Conservation (phyloP, 768 basidiomycete species). For the Rhizopogon vulgaris region DNA sequence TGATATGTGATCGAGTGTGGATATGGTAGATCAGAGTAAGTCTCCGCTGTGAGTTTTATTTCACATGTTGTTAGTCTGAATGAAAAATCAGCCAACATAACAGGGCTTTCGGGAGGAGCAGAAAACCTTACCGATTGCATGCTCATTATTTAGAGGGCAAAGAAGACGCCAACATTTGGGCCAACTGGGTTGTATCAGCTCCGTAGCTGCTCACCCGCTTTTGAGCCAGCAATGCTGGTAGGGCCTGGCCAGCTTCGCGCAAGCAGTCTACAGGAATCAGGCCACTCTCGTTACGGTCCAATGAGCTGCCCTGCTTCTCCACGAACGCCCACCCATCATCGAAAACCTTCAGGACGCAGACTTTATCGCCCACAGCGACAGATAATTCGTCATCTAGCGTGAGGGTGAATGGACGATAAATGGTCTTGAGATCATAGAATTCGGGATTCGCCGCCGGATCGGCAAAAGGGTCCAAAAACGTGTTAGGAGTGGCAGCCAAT, state of each 20-base stretch:
- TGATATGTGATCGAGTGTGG: neutral
- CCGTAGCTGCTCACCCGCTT: constrained; percentile 41
- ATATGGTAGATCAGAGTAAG: neutral
- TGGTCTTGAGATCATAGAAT: constrained; percentile 39
- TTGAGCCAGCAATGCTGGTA: constrained; percentile 43
- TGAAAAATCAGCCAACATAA: neutral
- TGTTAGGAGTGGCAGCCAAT: neutral
- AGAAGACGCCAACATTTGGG: neutral
- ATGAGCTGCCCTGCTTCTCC: constrained; percentile 30
- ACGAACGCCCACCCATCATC: constrained; percentile 71
- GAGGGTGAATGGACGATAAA: constrained; percentile 51
- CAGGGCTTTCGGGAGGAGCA: neutral
- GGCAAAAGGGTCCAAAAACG: constrained; percentile 26
- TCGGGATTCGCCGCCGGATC: constrained; percentile 22
- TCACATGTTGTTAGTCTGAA: no score
- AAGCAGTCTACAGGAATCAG: constrained; percentile 68
- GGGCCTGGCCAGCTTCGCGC: constrained; percentile 39
- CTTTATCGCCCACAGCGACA: constrained; percentile 44
- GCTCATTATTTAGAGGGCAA: neutral
- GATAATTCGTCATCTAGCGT: constrained; percentile 54
- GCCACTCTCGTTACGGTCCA: constrained; percentile 28
- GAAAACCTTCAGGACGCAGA: constrained; percentile 48
- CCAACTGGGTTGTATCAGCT: constrained; percentile 1
- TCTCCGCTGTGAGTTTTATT: neutral
- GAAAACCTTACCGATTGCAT: neutral